Evolutionary conservation across 2,329 filamentous ascomycete genomes (phyloP), one percentile per base, ranked within the genome.

Genomic region (Cordyceps militaris): DNA sequence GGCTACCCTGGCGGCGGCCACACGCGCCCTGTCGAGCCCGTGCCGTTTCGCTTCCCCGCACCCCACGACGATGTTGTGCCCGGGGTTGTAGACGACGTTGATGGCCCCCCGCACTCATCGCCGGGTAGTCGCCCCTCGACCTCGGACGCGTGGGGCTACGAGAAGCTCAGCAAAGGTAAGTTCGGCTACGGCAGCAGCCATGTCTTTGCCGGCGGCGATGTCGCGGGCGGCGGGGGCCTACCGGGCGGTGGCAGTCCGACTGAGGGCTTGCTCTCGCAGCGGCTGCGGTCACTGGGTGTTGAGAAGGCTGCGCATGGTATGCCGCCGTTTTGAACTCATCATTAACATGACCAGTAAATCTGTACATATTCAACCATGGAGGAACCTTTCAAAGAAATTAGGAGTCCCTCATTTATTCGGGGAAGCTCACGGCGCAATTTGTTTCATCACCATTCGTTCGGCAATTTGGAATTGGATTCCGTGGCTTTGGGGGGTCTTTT

Each of bases 211-310:
- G 67, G 64, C 23, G 68, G 63, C 9, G 69, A 68, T 14, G 36
- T 32, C 2, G 10, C 49, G 4, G 23, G 28, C 8, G 28, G 14
- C 14, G 42, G 21, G 14, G 21, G 52, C 30, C 32, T 10, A 9
- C 16, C 5, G 60, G 66, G 74, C 70, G n/a, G 73, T 72, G 1
- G 77, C 81, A 10, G 47, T 14, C 44, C 46, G 4, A 24, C 51
- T 4, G 86, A 90, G 64, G 83, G 88, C 3, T 71, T 94, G 16
- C 73, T 94, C 16, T 89, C 89, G 11, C 84, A 84, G 67, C 80
- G 84, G 58, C 73, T 93, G 46, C 80, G 84, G 62, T 81, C 83
- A 6, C 72, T 89, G 6, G 87, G 84, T 38, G 76, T 77, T 24
- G 70, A 77, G 59, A 62, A 61, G 26, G 36, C 32, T 19, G 23